These are phyloP conservation scores for Ceratocystis harringtonii DNA, from an alignment of 2,329 filamentous ascomycete genomes.

Conservation along the genomic window DNA sequence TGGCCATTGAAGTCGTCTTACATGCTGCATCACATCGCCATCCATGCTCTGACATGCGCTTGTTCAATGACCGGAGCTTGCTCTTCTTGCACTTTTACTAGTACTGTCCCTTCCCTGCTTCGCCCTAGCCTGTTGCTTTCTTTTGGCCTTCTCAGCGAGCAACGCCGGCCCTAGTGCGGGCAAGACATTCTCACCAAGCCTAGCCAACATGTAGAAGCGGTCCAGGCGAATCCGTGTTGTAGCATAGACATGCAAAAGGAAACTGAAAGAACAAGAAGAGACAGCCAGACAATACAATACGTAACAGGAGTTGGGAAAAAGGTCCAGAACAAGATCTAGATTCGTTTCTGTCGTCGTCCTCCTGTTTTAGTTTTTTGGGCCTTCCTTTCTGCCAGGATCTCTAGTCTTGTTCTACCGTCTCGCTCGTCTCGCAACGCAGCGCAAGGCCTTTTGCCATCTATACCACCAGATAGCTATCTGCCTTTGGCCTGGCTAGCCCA, in stretches of 20 bases:
- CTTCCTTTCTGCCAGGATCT: background rate
- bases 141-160: no score
- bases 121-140: background rate
- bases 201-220: background rate
- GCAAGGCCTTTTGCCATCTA: no score
- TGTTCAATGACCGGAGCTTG: background rate
- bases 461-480: no score
- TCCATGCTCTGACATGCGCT: background rate
- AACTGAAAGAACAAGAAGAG: background rate
- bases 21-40: background rate
- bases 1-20: background rate
- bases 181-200: background rate
- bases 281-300: background rate
- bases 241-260: background rate
- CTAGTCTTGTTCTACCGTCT: background rate
- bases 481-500: background rate
- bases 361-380: background rate
- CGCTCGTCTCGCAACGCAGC: background rate
- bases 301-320: background rate
- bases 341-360: background rate
- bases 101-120: background rate
- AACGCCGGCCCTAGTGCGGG: background rate
- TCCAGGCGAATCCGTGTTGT: background rate
- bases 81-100: background rate
- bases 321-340: background rate